These are phyloP conservation scores for Solanum clarkiae DNA, from an alignment of 257 asterid species.

Conservation along the genomic window DNA sequence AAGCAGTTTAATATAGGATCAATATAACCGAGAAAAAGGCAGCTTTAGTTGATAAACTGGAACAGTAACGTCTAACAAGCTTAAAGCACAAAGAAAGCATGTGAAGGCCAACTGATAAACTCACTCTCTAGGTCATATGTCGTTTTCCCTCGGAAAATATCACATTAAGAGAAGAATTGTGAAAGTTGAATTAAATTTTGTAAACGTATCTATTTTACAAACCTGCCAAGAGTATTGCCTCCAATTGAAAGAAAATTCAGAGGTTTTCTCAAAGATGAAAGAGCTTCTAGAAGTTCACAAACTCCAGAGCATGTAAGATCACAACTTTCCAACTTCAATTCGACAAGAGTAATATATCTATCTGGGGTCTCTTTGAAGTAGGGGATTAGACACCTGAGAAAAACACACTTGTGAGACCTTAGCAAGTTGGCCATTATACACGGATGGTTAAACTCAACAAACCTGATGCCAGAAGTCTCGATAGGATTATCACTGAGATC, in stretches of 20 bases:
- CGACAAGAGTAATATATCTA: constrained; percentile 35
- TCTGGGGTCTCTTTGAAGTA: constrained; percentile 46
- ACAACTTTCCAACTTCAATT: constrained; percentile 75
- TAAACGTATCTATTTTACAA: neutral
- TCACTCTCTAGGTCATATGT: neutral
- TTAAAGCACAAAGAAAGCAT: neutral
- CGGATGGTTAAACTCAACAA: neutral
- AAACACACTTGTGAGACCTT: neutral
- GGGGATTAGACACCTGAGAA: constrained; percentile 48
- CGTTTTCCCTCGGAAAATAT: neutral
- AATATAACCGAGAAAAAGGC: neutral
- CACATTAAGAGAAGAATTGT: neutral
- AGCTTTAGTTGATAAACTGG: neutral
- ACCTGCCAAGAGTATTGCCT: constrained; percentile 86
- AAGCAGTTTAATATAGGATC: neutral
- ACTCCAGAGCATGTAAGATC: constrained; percentile 51
- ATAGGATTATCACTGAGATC: constrained; percentile 80
- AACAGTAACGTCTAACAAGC: neutral
- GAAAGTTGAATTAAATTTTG: neutral
- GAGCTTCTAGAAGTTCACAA: constrained; percentile 48
- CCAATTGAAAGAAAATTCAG: constrained; percentile 59
- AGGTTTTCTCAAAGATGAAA: constrained; percentile 56
- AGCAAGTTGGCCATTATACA: neutral
- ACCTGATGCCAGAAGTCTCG: constrained; percentile 69
- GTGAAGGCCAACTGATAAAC: neutral